Conservation (phyloP, 2,329 filamentous ascomycete genomes). For the Aspergillaceae sp. region DNA sequence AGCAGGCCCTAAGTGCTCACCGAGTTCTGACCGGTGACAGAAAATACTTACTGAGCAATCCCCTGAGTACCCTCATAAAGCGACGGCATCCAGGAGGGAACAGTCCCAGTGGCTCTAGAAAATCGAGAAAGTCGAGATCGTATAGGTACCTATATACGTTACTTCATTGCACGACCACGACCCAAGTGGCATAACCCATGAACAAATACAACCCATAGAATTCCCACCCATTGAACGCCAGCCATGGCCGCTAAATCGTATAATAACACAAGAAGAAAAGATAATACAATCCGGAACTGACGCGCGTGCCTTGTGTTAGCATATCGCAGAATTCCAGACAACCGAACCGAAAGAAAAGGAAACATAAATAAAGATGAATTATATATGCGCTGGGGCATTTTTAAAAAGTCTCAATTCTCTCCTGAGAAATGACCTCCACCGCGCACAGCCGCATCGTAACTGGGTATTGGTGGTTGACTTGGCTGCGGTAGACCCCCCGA, state of each 20-base stretch:
- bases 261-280: constrained; percentile 2
- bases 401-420: constrained; percentile 1
- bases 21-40: neutral
- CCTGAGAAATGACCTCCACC: too few relatives aligned
- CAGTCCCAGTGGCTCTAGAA: constrained; percentile 4
- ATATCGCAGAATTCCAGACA: neutral
- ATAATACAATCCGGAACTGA: neutral
- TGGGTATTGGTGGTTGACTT: constrained; percentile 65
- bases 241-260: constrained; percentile 22
- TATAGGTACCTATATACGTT: constrained; percentile 12
- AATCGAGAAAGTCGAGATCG: constrained; percentile 9
- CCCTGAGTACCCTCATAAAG: constrained; percentile 4
- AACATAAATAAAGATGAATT: neutral
- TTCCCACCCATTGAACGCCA: constrained; percentile 16
- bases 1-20: neutral
- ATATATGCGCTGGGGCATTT: neutral
- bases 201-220: constrained; percentile 13
- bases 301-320: neutral
- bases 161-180: constrained; percentile 10
- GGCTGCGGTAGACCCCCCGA: constrained; percentile 44
- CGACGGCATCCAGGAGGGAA: constrained; percentile 1
- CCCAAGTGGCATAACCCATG: constrained; percentile 7
- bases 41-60: constrained; percentile 3
- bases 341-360: neutral
- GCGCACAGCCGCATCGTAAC: constrained; percentile 66